phyloP scores from a whole-genome alignment of 441 rosid species.

The Erodium texanum region DNA sequence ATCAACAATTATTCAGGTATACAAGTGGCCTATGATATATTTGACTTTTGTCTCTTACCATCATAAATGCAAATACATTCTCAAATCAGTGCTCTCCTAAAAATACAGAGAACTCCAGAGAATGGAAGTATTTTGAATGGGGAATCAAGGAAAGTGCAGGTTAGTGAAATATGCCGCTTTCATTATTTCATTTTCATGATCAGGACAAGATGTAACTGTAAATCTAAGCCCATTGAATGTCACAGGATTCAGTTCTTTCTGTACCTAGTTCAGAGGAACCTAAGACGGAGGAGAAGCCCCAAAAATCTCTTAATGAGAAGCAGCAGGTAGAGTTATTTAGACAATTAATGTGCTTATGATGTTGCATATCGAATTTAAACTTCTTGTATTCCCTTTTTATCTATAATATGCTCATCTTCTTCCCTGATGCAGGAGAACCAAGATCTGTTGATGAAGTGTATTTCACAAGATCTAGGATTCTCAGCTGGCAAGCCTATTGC shows the following conservation, averaged over 20 bases:
- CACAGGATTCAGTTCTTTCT: slow-evolving; percentile 51
- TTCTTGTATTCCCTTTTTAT: slow-evolving; percentile 11
- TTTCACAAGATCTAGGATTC: slow-evolving; percentile 85
- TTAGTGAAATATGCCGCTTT: slow-evolving; percentile 28
- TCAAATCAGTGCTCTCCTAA: slow-evolving; percentile 17
- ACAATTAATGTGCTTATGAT: slow-evolving; percentile 11
- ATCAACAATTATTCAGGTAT: slow-evolving; percentile 67
- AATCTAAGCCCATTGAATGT: slow-evolving; percentile 17
- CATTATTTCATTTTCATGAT: slow-evolving; percentile 4
- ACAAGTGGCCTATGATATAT: slow-evolving; percentile 9
- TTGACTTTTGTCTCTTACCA: background rate
- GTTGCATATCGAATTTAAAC: slow-evolving; percentile 1
- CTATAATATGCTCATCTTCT: slow-evolving; percentile 10
- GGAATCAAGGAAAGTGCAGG: slow-evolving; percentile 52
- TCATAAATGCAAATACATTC: slow-evolving; percentile 21
- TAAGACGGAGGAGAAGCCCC: slow-evolving; percentile 93
- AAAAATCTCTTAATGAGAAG: slow-evolving; percentile 86
- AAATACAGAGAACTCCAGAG: slow-evolving; percentile 73
- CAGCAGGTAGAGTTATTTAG: slow-evolving; percentile 58
- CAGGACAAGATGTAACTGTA: slow-evolving; percentile 15
- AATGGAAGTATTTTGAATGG: slow-evolving; percentile 70
- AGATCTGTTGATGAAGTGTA: slow-evolving; percentile 81
- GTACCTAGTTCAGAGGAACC: slow-evolving; percentile 52
- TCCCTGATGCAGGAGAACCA: slow-evolving; percentile 75
- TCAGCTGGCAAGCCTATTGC: slow-evolving; percentile 88